These are phyloP conservation scores for Salix dunnii DNA, from an alignment of 345 rosid genomes.

Conservation along the genomic window DNA sequence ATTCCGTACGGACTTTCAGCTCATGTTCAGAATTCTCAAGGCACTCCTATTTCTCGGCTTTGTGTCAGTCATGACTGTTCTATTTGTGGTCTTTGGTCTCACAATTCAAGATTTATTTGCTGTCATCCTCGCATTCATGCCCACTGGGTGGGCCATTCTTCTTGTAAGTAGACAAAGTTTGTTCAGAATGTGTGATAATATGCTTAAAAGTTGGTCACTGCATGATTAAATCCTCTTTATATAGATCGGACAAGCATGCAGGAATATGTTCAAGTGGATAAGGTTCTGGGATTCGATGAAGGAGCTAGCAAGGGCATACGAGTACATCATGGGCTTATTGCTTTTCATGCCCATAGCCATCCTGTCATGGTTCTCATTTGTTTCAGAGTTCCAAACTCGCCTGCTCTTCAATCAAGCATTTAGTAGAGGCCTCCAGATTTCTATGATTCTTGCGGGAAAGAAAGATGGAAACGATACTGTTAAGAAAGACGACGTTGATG, in stretches of 20 bases:
- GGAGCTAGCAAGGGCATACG: slow-evolving; percentile 90
- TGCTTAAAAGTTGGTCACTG: neutral
- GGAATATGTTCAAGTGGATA: slow-evolving; percentile 41
- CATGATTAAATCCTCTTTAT: neutral
- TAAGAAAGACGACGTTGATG: slow-evolving; percentile 9
- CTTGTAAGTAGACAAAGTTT: slow-evolving; percentile 53
- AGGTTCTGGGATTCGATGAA: slow-evolving; percentile 77
- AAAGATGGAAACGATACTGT: slow-evolving; percentile 37
- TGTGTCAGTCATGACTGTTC: slow-evolving; percentile 76
- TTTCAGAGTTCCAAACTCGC: slow-evolving; percentile 82
- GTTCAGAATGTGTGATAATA: neutral
- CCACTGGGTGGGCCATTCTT: slow-evolving; percentile 84
- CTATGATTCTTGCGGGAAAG: slow-evolving; percentile 71
- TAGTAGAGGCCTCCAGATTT: slow-evolving; percentile 89
- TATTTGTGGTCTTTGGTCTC: slow-evolving; percentile 64
- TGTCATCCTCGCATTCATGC: slow-evolving; percentile 73
- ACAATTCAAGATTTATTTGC: slow-evolving; percentile 71
- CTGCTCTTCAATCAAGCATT: slow-evolving; percentile 94
- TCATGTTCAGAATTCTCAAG: slow-evolving; percentile 89
- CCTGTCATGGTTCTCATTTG: slow-evolving; percentile 85
- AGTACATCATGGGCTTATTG: slow-evolving; percentile 69
- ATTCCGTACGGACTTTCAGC: slow-evolving; percentile 75
- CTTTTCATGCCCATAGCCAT: slow-evolving; percentile 70
- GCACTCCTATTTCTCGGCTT: slow-evolving; percentile 90
- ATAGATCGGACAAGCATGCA: slow-evolving; percentile 74